Conservation (phyloP, 2,329 filamentous ascomycete genomes). For the Fusarium buharicum region DNA sequence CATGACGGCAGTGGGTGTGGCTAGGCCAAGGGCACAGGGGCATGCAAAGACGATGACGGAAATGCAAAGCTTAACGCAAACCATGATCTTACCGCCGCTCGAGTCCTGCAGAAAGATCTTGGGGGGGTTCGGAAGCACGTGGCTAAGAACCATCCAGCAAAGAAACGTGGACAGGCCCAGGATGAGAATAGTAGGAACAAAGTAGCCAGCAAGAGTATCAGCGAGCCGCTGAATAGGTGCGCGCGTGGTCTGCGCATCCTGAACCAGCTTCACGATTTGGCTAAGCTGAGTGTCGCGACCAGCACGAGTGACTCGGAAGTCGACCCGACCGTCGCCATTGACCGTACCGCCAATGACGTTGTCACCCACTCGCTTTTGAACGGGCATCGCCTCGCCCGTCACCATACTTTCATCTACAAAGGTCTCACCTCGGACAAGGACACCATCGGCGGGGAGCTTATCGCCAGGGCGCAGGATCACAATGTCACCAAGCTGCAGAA, state of each 20-base stretch:
- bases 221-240: conserved; percentile 95
- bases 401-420: conserved; percentile 99
- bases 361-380: conserved; percentile 85
- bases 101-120: conserved; percentile 83
- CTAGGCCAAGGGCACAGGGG: conserved; percentile 94
- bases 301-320: conserved; percentile 91
- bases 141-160: conserved; percentile 94
- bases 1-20: conserved; percentile 98
- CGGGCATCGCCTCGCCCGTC: conserved; percentile 95
- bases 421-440: conserved; percentile 86
- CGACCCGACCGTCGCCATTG: conserved; percentile 89
- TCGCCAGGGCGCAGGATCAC: conserved; percentile 94
- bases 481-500: conserved; percentile 93
- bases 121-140: conserved; percentile 84
- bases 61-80: conserved; percentile 96
- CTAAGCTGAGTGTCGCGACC: conserved; percentile 96
- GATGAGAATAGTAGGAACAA: conserved; percentile 87
- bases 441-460: conserved; percentile 94
- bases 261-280: conserved; percentile 98
- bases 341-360: conserved; percentile 92
- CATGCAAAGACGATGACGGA: conserved; percentile 99
- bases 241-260: conserved; percentile 93
- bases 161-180: conserved; percentile 88
- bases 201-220: conserved; percentile 91
- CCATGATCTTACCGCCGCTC: conserved; percentile 93